Percentiles rank a stretch among this genome's conserved stretches.
Conservation (phyloP, 345 rosid species). For the Euphorbia peplus region DNA sequence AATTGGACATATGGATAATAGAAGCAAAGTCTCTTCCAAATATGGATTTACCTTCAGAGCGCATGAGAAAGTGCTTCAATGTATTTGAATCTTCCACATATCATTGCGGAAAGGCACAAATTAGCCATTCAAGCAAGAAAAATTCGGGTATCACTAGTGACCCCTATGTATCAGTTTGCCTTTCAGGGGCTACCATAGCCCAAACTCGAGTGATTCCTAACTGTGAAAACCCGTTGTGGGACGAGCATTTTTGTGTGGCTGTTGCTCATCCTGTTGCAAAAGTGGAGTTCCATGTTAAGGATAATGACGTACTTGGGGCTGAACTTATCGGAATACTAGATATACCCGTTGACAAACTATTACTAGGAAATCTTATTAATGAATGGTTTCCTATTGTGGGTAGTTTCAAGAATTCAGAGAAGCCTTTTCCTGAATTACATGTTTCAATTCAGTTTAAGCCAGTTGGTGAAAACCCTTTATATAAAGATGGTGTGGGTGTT, state of each 20-base stretch:
- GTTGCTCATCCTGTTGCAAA: slow-evolving; percentile 55
- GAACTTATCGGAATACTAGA: slow-evolving; percentile 59
- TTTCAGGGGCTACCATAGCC: slow-evolving; percentile 65
- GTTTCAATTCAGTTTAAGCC: slow-evolving; percentile 46
- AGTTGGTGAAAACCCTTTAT: slow-evolving; percentile 29
- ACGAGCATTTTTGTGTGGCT: slow-evolving; percentile 54
- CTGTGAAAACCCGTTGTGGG: slow-evolving; percentile 66
- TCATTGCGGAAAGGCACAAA: slow-evolving; percentile 14
- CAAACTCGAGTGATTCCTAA: slow-evolving; percentile 57
- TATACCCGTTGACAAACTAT: slow-evolving; percentile 37
- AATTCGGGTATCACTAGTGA: slow-evolving; percentile 54
- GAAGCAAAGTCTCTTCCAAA: slow-evolving; percentile 70
- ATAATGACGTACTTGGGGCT: slow-evolving; percentile 66
- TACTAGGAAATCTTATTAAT: slow-evolving; percentile 38
- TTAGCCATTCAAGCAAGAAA: slow-evolving; percentile 24
- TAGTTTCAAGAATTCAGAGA: slow-evolving; percentile 24
- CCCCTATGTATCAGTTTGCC: slow-evolving; percentile 61
- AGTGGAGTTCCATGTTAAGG: slow-evolving; percentile 63
- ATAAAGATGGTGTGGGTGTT: slow-evolving; percentile 47
- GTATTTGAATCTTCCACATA: slow-evolving; percentile 35
- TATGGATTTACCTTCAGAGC: slow-evolving; percentile 62
- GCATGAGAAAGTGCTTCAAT: slow-evolving; percentile 45
- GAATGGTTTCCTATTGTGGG: slow-evolving; percentile 53
- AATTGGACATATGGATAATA: slow-evolving; percentile 49
- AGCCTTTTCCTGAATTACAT: slow-evolving; percentile 49